Percentiles rank a stretch among this genome's conserved stretches.
Conservation (phyloP, 2,329 filamentous ascomycete species). For the Macroventuria anomochaeta region DNA sequence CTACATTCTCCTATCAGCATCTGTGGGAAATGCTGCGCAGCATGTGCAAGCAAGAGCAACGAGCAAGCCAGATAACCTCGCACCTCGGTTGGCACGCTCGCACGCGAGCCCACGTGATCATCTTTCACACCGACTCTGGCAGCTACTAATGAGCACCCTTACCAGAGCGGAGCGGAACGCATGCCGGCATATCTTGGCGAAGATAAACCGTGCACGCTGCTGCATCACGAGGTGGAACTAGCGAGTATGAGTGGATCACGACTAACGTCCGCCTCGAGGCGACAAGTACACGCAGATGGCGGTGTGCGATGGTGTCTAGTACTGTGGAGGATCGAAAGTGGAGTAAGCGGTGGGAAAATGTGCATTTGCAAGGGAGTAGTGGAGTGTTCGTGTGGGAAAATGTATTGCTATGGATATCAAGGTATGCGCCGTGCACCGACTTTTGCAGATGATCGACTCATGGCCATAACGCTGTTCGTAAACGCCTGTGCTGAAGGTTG, state of each 20-base stretch:
- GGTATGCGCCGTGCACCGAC: constrained; percentile 2
- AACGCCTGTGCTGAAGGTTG: constrained; percentile 16
- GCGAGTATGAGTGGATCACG: constrained; percentile 9
- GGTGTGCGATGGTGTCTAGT: constrained; percentile 9
- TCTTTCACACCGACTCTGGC: constrained; percentile 10
- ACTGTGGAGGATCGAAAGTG: too few relatives aligned
- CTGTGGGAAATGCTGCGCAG: too few relatives aligned
- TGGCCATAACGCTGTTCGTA: constrained; percentile 3
- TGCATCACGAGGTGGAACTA: constrained; percentile 7
- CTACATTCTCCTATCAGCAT: too few relatives aligned
- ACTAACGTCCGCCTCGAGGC: constrained; percentile 7
- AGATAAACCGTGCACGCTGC: constrained; percentile 8
- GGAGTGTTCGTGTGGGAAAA: constrained; percentile 3
- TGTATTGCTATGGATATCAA: constrained; percentile 17
- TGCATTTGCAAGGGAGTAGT: constrained; percentile 7
- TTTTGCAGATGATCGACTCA: constrained; percentile 10
- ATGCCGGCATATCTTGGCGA: constrained; percentile 20
- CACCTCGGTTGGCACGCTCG: not conserved
- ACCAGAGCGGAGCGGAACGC: constrained; percentile 22
- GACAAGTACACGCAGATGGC: constrained; percentile 11
- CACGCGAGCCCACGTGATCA: constrained; percentile 4
- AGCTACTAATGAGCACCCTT: not conserved
- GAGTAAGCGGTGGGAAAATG: constrained; percentile 4
- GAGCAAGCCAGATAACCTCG: not conserved
- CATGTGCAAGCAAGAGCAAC: too few relatives aligned